These are phyloP conservation scores for Picea glauca DNA, from an alignment of 75 land plant species.

Conservation along the genomic window DNA sequence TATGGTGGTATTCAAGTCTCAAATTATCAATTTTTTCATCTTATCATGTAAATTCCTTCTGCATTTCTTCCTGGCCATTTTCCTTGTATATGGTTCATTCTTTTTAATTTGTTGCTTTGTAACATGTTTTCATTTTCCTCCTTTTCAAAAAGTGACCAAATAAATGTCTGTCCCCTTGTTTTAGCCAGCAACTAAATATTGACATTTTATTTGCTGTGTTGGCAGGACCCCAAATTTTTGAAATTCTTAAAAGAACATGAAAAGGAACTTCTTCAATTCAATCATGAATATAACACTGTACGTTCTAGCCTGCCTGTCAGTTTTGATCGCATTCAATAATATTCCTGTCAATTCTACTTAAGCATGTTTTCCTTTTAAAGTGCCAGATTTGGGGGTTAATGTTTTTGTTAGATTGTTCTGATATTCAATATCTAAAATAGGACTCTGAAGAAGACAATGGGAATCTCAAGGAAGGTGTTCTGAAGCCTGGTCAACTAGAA, in stretches of 20 bases:
- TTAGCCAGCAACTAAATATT: neutral
- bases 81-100: neutral
- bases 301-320: neutral
- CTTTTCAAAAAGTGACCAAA: too few species aligned
- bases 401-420: neutral
- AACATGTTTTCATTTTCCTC: too few species aligned
- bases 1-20: too few species aligned
- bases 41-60: neutral
- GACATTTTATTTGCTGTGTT: neutral
- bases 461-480: conserved; percentile 11
- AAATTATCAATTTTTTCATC: too few species aligned
- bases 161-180: too few species aligned
- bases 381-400: neutral
- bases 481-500: conserved; percentile 10
- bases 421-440: conserved; percentile 14
- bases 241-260: conserved; percentile 63
- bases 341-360: neutral
- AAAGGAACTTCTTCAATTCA: conserved; percentile 29
- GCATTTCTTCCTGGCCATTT: too few species aligned
- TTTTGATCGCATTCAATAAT: neutral
- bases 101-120: too few species aligned
- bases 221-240: conserved; percentile 83
- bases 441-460: conserved; percentile 51
- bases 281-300: conserved; percentile 33
- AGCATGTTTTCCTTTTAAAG: neutral